Conservation (phyloP, 805 yeast genomes). For the Wickerhamiella spandovensis region DNA sequence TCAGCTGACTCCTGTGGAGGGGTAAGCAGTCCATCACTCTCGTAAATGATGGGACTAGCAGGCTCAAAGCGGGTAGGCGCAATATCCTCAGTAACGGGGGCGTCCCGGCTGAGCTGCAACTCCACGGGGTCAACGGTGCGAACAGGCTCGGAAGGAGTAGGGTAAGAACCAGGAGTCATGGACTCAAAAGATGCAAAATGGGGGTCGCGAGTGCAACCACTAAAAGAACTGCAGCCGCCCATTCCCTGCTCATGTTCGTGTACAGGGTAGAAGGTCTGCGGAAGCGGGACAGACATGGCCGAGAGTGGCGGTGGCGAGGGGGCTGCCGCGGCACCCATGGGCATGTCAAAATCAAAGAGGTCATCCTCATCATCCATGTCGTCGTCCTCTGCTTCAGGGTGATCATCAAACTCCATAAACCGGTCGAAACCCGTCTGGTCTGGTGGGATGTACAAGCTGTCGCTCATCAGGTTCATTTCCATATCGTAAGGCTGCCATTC, state of each 20-base stretch:
- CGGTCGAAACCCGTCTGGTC: conserved; percentile 8
- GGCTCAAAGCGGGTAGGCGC: neutral
- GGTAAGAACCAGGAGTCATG: neutral
- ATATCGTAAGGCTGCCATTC: conserved; percentile 1
- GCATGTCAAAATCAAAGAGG: conserved; percentile 5
- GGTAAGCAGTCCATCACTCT: neutral
- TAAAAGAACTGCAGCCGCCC: neutral
- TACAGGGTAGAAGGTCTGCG: neutral
- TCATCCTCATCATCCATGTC: conserved; percentile 17
- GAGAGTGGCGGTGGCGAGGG: neutral
- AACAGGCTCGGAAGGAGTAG: neutral
- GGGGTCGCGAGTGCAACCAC: neutral
- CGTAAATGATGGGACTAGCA: neutral
- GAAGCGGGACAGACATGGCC: neutral
- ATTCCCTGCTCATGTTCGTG: neutral
- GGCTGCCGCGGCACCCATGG: neutral
- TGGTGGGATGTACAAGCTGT: conserved; percentile 15
- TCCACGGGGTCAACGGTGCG: conserved; percentile 2
- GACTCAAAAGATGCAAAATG: neutral
- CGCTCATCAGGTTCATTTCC: conserved; percentile 1
- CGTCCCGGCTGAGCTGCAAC: conserved; percentile 1
- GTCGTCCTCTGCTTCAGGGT: conserved; percentile 15
- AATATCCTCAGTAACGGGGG: neutral
- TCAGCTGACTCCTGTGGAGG: neutral
- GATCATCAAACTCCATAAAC: conserved; percentile 2